These are phyloP conservation scores for Microascus cirrosus DNA, from an alignment of 2,329 filamentous ascomycete genomes.

Conservation along the genomic window DNA sequence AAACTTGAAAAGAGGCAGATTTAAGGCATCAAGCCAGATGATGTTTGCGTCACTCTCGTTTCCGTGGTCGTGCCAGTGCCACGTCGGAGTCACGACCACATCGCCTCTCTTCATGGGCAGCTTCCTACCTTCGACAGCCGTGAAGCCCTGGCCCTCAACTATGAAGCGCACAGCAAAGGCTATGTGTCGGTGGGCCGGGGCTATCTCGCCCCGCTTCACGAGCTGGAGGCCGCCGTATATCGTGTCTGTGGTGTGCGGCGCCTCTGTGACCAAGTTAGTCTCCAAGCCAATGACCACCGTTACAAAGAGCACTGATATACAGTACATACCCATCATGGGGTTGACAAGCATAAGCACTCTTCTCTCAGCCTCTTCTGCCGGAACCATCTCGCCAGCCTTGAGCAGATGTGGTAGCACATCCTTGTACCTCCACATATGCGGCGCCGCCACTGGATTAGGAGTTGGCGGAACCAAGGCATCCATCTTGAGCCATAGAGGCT, in stretches of 20 bases:
- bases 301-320: neutral
- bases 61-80: slow-evolving; percentile 46
- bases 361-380: slow-evolving; percentile 22
- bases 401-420: slow-evolving; percentile 19
- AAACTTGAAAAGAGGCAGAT: slow-evolving; percentile 27
- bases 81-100: slow-evolving; percentile 40
- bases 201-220: slow-evolving; percentile 40
- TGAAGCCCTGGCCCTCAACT: slow-evolving; percentile 41
- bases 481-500: slow-evolving; percentile 8
- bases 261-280: too few relatives aligned
- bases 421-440: slow-evolving; percentile 6
- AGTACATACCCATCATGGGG: slow-evolving; percentile 14
- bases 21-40: slow-evolving; percentile 45
- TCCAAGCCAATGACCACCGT: too few relatives aligned
- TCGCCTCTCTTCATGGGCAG: slow-evolving; percentile 38
- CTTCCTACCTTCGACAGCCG: slow-evolving; percentile 37
- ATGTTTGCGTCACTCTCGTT: slow-evolving; percentile 39
- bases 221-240: slow-evolving; percentile 43
- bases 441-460: neutral
- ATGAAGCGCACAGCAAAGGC: slow-evolving; percentile 45
- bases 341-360: slow-evolving; percentile 25
- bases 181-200: slow-evolving; percentile 38
- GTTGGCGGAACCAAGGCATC: neutral
- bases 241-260: slow-evolving; percentile 42
- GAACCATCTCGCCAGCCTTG: slow-evolving; percentile 18